Percentiles rank a stretch among this genome's conserved stretches.
Conservation (phyloP, 192 early-diverging fungal genomes). For the Coemansia sp. region DNA sequence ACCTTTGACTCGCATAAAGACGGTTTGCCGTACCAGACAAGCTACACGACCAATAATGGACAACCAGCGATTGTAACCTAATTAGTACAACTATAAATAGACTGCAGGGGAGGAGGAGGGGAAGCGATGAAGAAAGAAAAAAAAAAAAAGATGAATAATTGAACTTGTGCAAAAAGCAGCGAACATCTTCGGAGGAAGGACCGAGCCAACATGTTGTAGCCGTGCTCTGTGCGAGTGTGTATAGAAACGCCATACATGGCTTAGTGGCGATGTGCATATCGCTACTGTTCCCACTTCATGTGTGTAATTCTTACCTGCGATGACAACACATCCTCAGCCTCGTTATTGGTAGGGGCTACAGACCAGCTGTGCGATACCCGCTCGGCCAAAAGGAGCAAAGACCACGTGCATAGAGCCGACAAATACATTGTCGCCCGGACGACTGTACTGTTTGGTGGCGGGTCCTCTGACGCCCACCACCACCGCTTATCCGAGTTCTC, state of each 20-base stretch:
- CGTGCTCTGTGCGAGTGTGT: background rate
- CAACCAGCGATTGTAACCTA: background rate
- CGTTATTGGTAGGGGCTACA: background rate
- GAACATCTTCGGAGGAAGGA: background rate
- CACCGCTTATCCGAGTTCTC: background rate
- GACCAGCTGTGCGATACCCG: conserved; percentile 9
- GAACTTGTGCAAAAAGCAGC: background rate
- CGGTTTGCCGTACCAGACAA: conserved; percentile 14
- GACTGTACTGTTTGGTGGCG: background rate
- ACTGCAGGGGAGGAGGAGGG: background rate
- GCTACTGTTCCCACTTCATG: background rate
- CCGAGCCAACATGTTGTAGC: background rate
- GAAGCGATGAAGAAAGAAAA: conserved; percentile 3
- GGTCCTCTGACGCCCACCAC: conserved; percentile 5
- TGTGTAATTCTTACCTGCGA: background rate
- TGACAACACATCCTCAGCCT: background rate
- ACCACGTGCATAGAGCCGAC: conserved; percentile 24
- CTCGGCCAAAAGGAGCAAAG: conserved; percentile 12
- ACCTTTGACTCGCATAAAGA: conserved; percentile 20
- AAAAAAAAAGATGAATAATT: background rate
- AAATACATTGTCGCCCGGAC: conserved; percentile 17
- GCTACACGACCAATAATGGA: conserved; percentile 6
- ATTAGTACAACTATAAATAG: background rate
- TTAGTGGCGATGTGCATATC: background rate
- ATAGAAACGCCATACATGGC: background rate